Percentiles rank a stretch among this genome's conserved stretches.
Evolutionary conservation across 2,329 filamentous ascomycete genomes (phyloP).

Genomic region (Fusarium algeriense): DNA sequence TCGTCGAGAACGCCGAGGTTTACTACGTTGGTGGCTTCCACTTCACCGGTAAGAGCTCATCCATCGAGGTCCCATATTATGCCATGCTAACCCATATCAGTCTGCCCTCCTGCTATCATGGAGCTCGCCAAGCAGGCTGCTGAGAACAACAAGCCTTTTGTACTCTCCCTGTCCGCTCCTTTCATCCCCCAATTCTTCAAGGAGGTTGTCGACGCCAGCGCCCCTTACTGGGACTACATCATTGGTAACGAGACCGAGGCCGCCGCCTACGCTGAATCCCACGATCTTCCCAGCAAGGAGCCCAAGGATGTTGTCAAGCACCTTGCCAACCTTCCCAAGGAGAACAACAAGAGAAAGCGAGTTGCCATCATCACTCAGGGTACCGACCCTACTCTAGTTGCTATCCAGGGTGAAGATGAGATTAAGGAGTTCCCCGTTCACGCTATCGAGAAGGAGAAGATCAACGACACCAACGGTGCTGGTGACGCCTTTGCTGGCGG

Average conservation of each 20-base stretch:
- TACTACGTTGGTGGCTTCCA: conserved; percentile 98
- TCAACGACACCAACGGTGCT: conserved; percentile 96
- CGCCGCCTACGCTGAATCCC: conserved; percentile 84
- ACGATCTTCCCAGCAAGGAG: conserved; percentile 79
- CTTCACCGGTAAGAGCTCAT: conserved; percentile 72
- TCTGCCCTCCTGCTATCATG: conserved; percentile 90
- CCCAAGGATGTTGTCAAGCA: conserved; percentile 86
- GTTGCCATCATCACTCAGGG: conserved; percentile 95
- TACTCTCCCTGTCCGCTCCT: conserved; percentile 91
- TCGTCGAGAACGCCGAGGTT: conserved; percentile 87
- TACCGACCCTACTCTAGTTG: conserved; percentile 89
- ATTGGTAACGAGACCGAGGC: conserved; percentile 98
- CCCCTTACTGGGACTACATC: conserved; percentile 94
- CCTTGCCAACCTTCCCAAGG: conserved; percentile 91
- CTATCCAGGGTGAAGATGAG: conserved; percentile 76
- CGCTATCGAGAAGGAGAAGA: conserved; percentile 79
- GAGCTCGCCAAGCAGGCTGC: conserved; percentile 93
- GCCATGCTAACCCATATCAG: conserved; percentile 54
- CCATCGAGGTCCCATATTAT: background rate
- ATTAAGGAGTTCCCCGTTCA: conserved; percentile 86
- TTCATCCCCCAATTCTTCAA: conserved; percentile 99
- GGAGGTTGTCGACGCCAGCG: conserved; percentile 86
- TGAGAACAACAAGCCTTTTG: conserved; percentile 88
- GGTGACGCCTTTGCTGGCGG: conserved; percentile 97
- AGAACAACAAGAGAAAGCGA: conserved; percentile 85